These are phyloP conservation scores for Lasiosphaeriaceae sp. DNA, from an alignment of 495 filamentous ascomycete species.

Conservation along the genomic window DNA sequence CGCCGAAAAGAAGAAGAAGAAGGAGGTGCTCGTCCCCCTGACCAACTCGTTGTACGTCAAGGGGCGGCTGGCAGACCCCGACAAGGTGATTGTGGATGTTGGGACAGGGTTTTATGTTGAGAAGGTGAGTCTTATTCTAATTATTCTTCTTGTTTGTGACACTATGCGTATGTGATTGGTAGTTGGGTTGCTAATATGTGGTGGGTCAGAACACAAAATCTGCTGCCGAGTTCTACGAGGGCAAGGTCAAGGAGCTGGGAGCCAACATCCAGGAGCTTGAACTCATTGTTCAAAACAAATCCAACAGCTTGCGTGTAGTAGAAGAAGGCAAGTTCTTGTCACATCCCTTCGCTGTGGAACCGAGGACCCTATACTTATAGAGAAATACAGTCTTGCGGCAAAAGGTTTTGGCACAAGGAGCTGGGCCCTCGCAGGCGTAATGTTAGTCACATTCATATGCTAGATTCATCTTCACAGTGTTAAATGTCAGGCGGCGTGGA, in stretches of 20 bases:
- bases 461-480: no score
- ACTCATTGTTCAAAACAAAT: conserved; percentile 79
- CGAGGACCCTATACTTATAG: not conserved
- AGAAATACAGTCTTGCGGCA: conserved; percentile 49
- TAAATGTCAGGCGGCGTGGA: no score
- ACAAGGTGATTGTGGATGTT: conserved; percentile 88
- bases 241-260: conserved; percentile 76
- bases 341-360: not conserved
- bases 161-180: no score
- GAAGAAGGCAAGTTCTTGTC: conserved; percentile 68
- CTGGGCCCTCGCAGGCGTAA: conserved; percentile 9
- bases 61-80: conserved; percentile 69
- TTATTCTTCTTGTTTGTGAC: no score
- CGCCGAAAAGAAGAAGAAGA: conserved; percentile 32
- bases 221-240: conserved; percentile 78
- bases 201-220: conserved; percentile 63
- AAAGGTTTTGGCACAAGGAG: conserved; percentile 43
- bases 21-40: conserved; percentile 79
- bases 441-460: not conserved
- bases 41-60: conserved; percentile 93
- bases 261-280: conserved; percentile 81
- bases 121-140: no score
- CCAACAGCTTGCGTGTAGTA: conserved; percentile 74
- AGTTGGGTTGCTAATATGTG: no score
- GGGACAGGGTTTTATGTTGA: conserved; percentile 97